Conservation (phyloP, 805 yeast species). For the Jamesozyma spencerorum region DNA sequence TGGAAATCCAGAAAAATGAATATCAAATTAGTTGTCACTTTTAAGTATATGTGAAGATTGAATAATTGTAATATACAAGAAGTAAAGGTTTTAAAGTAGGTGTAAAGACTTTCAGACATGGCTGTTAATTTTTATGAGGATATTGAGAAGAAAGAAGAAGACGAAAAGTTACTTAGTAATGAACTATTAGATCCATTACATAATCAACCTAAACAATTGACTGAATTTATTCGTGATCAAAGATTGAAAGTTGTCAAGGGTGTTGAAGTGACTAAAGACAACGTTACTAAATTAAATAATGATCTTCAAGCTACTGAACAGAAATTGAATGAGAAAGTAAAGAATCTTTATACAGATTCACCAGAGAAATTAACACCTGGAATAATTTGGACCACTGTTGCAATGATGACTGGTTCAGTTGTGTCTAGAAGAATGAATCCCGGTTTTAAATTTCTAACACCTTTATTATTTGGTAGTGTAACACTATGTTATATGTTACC, state of each 20-base stretch:
- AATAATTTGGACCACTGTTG: conserved; percentile 44
- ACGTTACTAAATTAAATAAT: conserved; percentile 36
- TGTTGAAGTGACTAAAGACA: conserved; percentile 2
- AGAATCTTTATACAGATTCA: conserved; percentile 43
- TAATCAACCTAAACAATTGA: conserved; percentile 15
- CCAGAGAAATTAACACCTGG: conserved; percentile 52
- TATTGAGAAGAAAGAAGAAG: conserved; percentile 1
- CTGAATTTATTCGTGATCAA: conserved; percentile 9
- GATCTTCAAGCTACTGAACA: conserved; percentile 42
- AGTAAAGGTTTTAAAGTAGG: no score
- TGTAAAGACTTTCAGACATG: no score
- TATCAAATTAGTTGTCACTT: no score
- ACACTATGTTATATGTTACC: conserved; percentile 53
- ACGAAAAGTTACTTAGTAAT: conserved; percentile 3
- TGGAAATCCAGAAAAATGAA: background rate
- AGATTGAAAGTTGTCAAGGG: conserved; percentile 11
- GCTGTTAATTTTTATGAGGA: conserved; percentile 7
- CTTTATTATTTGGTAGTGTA: conserved; percentile 41
- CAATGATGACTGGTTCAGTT: conserved; percentile 51
- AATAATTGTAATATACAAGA: no score
- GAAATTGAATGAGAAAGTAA: conserved; percentile 41
- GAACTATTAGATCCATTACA: conserved; percentile 1
- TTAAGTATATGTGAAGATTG: no score
- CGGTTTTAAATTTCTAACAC: conserved; percentile 39
- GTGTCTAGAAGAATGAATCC: conserved; percentile 46